These are phyloP conservation scores for Ogataea salicorniae DNA, from an alignment of 805 yeast species.

Conservation along the genomic window DNA sequence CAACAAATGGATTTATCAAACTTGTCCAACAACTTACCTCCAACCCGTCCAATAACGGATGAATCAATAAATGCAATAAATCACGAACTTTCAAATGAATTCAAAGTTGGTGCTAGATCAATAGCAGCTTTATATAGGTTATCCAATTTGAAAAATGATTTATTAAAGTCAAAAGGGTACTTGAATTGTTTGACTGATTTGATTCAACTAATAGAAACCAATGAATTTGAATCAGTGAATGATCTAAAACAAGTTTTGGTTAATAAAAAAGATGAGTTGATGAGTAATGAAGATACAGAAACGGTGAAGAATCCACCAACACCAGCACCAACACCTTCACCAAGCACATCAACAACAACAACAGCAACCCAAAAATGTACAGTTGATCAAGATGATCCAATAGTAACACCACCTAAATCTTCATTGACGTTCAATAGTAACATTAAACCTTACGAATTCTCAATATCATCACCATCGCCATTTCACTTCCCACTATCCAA, in stretches of 20 bases:
- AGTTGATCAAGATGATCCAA: neutral
- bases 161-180: constrained; percentile 53
- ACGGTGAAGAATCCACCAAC: neutral
- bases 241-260: constrained; percentile 35
- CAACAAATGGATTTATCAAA: constrained; percentile 56
- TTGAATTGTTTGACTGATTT: constrained; percentile 57
- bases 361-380: neutral
- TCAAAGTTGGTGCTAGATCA: constrained; percentile 65
- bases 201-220: constrained; percentile 17
- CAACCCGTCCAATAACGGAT: constrained; percentile 43
- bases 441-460: too few species aligned
- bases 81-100: constrained; percentile 53
- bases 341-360: neutral
- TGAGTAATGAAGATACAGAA: constrained; percentile 2
- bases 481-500: constrained; percentile 27
- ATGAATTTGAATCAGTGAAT: constrained; percentile 26
- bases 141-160: constrained; percentile 46
- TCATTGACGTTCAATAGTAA: neutral
- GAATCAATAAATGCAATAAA: constrained; percentile 44
- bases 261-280: constrained; percentile 24
- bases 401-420: neutral
- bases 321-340: neutral
- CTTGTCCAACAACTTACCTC: constrained; percentile 50
- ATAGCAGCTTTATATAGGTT: constrained; percentile 63
- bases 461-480: constrained; percentile 9